Evolutionary conservation across 2,329 filamentous ascomycete genomes (phyloP).

Genomic region (Tolypocladium cylindrosporum): DNA sequence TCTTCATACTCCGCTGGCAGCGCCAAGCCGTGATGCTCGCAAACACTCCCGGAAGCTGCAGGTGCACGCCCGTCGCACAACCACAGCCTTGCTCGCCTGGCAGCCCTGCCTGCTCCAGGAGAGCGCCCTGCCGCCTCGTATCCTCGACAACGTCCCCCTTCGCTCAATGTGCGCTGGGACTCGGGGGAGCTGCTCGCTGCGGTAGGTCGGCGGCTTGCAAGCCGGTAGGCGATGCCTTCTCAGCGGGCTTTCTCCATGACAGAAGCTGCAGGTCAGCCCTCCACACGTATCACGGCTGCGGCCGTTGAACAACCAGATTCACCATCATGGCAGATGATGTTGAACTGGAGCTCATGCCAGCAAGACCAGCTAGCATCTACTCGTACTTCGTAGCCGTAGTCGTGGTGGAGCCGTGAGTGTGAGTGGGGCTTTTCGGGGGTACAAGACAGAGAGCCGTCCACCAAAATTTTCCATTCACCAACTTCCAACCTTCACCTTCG

Average conservation of each 20-base stretch:
- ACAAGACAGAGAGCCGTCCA: neutral
- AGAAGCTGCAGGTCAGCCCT: neutral
- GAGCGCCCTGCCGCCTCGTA: conserved; percentile 17
- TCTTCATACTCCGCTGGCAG: conserved; percentile 17
- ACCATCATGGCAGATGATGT: neutral
- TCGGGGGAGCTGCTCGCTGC: neutral
- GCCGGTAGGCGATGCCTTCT: neutral
- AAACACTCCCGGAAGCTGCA: conserved; percentile 28
- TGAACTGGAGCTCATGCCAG: neutral
- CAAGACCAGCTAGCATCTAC: neutral
- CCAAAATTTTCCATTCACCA: neutral
- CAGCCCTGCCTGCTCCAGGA: conserved; percentile 9
- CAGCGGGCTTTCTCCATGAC: neutral
- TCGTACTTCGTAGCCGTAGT: too few relatives aligned
- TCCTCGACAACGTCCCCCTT: conserved; percentile 21
- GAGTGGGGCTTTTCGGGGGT: neutral
- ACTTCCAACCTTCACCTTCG: neutral
- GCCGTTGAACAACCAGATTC: neutral
- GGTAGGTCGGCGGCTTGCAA: neutral
- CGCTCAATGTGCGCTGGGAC: neutral
- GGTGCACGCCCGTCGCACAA: conserved; percentile 26
- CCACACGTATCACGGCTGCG: neutral
- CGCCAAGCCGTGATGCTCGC: conserved; percentile 23
- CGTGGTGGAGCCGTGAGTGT: neutral
- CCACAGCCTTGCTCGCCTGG: conserved; percentile 16